Percentiles rank a stretch among this genome's conserved stretches.
phyloP scores from a whole-genome alignment of 192 early-diverging fungal genomes.

The Obelidium mucronatum region DNA sequence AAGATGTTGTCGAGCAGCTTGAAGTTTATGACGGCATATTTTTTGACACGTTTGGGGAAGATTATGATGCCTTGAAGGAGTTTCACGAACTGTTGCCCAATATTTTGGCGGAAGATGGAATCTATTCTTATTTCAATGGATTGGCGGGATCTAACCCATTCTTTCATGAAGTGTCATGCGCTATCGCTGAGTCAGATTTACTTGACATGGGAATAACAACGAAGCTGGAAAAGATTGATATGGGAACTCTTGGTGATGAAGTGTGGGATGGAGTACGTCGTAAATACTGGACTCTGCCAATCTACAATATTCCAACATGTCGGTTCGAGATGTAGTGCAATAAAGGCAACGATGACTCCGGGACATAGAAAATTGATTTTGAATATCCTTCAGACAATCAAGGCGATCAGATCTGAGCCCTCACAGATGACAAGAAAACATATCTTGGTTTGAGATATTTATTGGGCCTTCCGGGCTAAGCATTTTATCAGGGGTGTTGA shows the following conservation, averaged over 20 bases:
- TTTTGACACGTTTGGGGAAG: conserved; percentile 61
- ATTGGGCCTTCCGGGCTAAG: too few relatives aligned
- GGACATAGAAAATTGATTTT: too few relatives aligned
- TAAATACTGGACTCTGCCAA: conserved; percentile 76
- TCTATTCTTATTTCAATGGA: conserved; percentile 97
- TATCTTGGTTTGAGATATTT: too few relatives aligned
- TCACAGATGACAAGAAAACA: too few relatives aligned
- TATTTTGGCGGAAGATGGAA: conserved; percentile 67
- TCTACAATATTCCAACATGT: conserved; percentile 79
- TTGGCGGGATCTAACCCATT: conserved; percentile 91
- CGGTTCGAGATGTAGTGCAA: conserved; percentile 48
- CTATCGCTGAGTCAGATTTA: conserved; percentile 84
- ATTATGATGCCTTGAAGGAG: conserved; percentile 82
- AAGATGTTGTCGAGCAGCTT: conserved; percentile 75
- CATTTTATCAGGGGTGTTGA: too few relatives aligned
- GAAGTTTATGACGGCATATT: conserved; percentile 91
- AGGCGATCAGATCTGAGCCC: too few relatives aligned
- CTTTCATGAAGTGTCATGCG: conserved; percentile 96
- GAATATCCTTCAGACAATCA: too few relatives aligned
- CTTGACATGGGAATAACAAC: conserved; percentile 79
- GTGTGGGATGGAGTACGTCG: conserved; percentile 89
- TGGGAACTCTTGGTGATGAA: conserved; percentile 81
- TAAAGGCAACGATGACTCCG: too few relatives aligned
- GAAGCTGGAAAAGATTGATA: conserved; percentile 74
- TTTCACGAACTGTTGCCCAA: conserved; percentile 77